Percentiles rank a stretch among this genome's conserved stretches.
phyloP scores from a whole-genome alignment of 441 rosid species.

The Pelargonium cotyledonis region DNA sequence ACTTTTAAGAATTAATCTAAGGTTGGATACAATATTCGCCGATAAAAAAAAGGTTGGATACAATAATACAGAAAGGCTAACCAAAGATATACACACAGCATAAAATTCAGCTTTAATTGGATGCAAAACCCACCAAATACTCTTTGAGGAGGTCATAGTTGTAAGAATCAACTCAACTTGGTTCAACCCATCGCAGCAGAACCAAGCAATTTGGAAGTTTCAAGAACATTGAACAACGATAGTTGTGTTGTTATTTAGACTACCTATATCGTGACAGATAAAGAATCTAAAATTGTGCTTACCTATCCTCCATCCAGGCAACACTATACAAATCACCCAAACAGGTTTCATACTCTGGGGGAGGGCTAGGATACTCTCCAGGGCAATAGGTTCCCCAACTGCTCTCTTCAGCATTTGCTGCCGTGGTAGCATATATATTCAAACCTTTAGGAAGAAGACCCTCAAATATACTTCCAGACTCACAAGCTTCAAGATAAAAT shows the following conservation, averaged over 20 bases:
- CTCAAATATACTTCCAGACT: slow-evolving; percentile 91
- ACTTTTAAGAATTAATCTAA: no score
- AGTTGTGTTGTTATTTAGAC: not conserved
- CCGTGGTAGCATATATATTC: slow-evolving; percentile 89
- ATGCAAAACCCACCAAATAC: no score
- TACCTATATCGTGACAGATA: not conserved
- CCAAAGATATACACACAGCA: no score
- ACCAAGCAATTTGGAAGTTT: slow-evolving; percentile 3
- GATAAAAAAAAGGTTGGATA: no score
- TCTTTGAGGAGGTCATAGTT: no score
- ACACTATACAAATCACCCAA: slow-evolving; percentile 95
- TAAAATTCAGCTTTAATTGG: no score
- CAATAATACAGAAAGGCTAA: no score
- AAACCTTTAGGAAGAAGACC: slow-evolving; percentile 81
- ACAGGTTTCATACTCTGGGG: slow-evolving; percentile 81
- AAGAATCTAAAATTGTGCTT: slow-evolving; percentile 12
- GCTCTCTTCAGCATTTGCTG: slow-evolving; percentile 85
- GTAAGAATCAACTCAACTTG: not conserved
- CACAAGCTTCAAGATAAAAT: slow-evolving; percentile 96
- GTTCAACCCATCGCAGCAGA: not conserved
- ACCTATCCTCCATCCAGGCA: slow-evolving; percentile 99
- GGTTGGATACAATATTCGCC: no score
- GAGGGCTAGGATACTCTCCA: slow-evolving; percentile 74
- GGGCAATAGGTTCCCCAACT: slow-evolving; percentile 97
- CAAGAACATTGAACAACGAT: not conserved